These are phyloP conservation scores for Paracamarosporium sp. DNA, from an alignment of 2,329 filamentous ascomycete genomes.

Conservation along the genomic window DNA sequence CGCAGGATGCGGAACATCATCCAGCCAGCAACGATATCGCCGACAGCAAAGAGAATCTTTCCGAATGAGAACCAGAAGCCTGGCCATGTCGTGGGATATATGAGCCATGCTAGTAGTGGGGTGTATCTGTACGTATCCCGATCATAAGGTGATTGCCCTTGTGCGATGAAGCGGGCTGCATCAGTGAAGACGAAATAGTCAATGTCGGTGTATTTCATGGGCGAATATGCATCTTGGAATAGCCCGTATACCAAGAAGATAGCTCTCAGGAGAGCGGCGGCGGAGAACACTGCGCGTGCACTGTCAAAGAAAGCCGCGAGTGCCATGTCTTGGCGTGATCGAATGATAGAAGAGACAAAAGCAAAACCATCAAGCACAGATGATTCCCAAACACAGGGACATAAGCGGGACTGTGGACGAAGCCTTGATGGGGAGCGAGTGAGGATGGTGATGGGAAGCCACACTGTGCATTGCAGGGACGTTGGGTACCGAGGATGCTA, in stretches of 20 bases:
- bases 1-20: constrained; percentile 68
- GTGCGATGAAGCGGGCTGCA: constrained; percentile 77
- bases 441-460: neutral
- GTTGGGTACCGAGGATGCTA: constrained; percentile 14
- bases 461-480: neutral
- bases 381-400: neutral
- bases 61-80: constrained; percentile 78
- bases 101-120: constrained; percentile 87
- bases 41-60: constrained; percentile 82
- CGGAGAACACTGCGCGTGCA: constrained; percentile 48
- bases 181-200: constrained; percentile 99
- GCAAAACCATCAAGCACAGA: neutral
- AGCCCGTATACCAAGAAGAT: constrained; percentile 84
- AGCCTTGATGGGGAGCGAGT: neutral
- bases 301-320: constrained; percentile 42
- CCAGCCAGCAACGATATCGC: constrained; percentile 86
- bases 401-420: neutral
- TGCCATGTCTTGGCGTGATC: constrained; percentile 22
- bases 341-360: neutral
- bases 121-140: constrained; percentile 98
- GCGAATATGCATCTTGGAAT: constrained; percentile 89
- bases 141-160: constrained; percentile 77
- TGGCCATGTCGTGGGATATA: constrained; percentile 77
- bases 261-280: constrained; percentile 69
- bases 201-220: constrained; percentile 98